phyloP scores from a whole-genome alignment of 2,329 filamentous ascomycete species.

The Stagonosporopsis rhizophila region DNA sequence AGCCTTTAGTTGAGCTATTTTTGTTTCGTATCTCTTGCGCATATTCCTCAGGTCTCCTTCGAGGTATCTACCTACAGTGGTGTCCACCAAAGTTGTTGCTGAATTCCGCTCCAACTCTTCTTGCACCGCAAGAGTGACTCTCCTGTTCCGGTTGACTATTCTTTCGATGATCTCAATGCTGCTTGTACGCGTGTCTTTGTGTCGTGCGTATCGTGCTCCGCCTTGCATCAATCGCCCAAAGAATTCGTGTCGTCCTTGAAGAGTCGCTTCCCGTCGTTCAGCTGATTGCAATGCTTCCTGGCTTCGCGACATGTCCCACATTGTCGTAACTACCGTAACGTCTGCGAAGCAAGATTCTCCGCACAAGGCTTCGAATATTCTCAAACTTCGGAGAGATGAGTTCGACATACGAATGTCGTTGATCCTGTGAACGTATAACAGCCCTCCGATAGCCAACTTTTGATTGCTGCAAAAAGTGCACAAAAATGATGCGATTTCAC shows the following conservation, averaged over 20 bases:
- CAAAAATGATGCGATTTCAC: conserved; percentile 52
- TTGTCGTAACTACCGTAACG: conserved; percentile 54
- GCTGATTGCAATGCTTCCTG: not conserved
- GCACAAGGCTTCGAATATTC: conserved; percentile 56
- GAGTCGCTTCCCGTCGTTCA: not conserved
- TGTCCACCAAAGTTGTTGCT: not conserved
- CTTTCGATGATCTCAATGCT: not conserved
- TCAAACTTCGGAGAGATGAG: conserved; percentile 51
- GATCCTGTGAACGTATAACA: conserved; percentile 58
- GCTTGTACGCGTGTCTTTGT: not conserved
- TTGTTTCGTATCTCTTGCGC: not conserved
- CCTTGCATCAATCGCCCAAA: not conserved
- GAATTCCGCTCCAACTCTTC: not conserved
- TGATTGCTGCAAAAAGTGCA: conserved; percentile 40
- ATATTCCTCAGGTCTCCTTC: not conserved
- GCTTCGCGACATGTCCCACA: conserved; percentile 44
- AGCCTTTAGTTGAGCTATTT: not conserved
- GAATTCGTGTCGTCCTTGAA: not conserved
- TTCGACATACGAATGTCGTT: conserved; percentile 52
- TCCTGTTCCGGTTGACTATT: not conserved
- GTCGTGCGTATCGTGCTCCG: not conserved
- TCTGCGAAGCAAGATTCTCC: conserved; percentile 51
- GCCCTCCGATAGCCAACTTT: conserved; percentile 47
- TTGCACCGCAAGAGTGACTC: not conserved
- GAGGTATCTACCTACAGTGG: not conserved